These are phyloP conservation scores for Exophiala spinifera DNA, from an alignment of 2,329 filamentous ascomycete species.

Conservation along the genomic window DNA sequence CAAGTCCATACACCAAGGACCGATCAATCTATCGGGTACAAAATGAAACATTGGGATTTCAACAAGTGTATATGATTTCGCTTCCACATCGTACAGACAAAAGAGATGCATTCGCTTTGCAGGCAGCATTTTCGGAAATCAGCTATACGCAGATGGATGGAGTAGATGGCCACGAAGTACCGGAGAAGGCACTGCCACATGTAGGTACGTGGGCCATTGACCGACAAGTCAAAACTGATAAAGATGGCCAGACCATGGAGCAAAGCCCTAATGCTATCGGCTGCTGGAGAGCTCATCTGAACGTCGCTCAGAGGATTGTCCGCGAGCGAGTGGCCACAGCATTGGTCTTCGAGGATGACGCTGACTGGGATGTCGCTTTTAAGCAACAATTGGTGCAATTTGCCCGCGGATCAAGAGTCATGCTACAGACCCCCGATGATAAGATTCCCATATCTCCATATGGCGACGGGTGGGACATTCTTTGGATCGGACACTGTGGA, in stretches of 20 bases:
- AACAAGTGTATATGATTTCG: slow-evolving; percentile 48
- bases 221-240: slow-evolving; percentile 6
- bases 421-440: slow-evolving; percentile 30
- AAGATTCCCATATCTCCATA: slow-evolving; percentile 43
- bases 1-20: not conserved
- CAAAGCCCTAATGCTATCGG: slow-evolving; percentile 21
- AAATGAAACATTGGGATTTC: slow-evolving; percentile 25
- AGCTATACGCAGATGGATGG: slow-evolving; percentile 23
- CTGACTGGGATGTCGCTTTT: slow-evolving; percentile 56
- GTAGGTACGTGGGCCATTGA: slow-evolving; percentile 3
- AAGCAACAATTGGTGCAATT: slow-evolving; percentile 47
- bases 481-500: slow-evolving; percentile 54
- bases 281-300: slow-evolving; percentile 42
- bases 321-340: slow-evolving; percentile 47
- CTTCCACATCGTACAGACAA: slow-evolving; percentile 50
- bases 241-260: slow-evolving; percentile 16
- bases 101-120: slow-evolving; percentile 47
- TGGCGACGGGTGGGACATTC: slow-evolving; percentile 52
- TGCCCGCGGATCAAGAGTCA: slow-evolving; percentile 32
- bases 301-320: slow-evolving; percentile 42
- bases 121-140: slow-evolving; percentile 39
- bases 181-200: slow-evolving; percentile 24
- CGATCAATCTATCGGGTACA: slow-evolving; percentile 7
- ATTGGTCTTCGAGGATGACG: slow-evolving; percentile 56
- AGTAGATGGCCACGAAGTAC: slow-evolving; percentile 20